A percentile compares a stretch with the other conserved stretches of the same genome.
Evolutionary conservation across 768 basidiomycete genomes (phyloP).

Genomic region (Sporobolomyces phaffii): DNA sequence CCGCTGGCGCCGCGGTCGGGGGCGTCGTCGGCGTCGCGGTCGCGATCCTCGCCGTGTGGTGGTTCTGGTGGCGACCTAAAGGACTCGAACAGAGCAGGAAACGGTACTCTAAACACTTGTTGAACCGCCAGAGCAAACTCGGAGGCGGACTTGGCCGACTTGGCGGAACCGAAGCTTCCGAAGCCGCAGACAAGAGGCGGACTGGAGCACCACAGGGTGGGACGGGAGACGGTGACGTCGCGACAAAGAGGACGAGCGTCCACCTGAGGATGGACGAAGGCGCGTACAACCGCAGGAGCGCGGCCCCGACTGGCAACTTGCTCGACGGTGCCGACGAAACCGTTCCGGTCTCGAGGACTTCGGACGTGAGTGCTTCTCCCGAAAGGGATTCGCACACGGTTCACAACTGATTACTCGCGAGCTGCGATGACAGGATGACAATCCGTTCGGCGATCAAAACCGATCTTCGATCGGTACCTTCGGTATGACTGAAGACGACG

Average conservation of each 20-base stretch:
- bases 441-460: slow-evolving; percentile 41
- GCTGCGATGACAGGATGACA: slow-evolving; percentile 14
- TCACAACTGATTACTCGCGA: neutral
- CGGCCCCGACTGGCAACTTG: neutral
- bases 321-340: slow-evolving; percentile 7
- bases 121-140: slow-evolving; percentile 22
- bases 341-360: slow-evolving; percentile 4
- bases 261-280: slow-evolving; percentile 23
- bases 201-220: neutral
- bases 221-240: neutral
- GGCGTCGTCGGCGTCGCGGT: slow-evolving; percentile 37
- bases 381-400: too few relatives aligned
- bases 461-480: slow-evolving; percentile 34
- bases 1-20: slow-evolving; percentile 39
- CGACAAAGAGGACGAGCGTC: slow-evolving; percentile 27
- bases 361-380: slow-evolving; percentile 27
- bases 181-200: slow-evolving; percentile 1
- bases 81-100: slow-evolving; percentile 26
- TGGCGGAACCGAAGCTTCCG: too few relatives aligned
- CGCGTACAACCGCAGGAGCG: slow-evolving; percentile 2
- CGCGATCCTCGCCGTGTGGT: slow-evolving; percentile 34
- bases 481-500: slow-evolving; percentile 15
- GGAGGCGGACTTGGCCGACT: slow-evolving; percentile 11
- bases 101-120: slow-evolving; percentile 31
- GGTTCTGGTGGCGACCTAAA: slow-evolving; percentile 41